Evolutionary conservation across 2,329 filamentous ascomycete genomes (phyloP), one percentile per base, ranked within the genome.

Genomic region (Helotiales sp.): DNA sequence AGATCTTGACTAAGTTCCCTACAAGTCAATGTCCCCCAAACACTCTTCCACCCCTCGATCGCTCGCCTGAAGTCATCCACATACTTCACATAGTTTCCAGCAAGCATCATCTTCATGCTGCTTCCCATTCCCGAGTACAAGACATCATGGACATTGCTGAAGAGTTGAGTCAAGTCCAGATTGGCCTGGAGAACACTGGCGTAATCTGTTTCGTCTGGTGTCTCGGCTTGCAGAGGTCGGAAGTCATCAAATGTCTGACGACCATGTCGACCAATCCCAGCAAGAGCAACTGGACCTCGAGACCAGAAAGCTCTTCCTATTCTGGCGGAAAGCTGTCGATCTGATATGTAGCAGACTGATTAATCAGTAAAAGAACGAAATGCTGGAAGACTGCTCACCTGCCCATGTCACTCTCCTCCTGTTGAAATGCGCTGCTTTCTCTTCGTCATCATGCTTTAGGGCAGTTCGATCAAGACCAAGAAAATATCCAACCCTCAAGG

Each of bases 241-340:
- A 89, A 90, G 65, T 89, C 86, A 56, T 85, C 82, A 29, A 84
- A 84, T 30, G 57, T 58, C 40, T 61, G 63, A 33, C 59, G 58
- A 5, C 63, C 63, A 42, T 62, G 59, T 34, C 62, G 49, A 6
- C 58, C 60, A 27, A 53, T 83, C 78, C 15, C 89, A 74, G 9
- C 83, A 81, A 1, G 85, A 86, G 59, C 88, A 79, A 86, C 86
- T 0, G 87, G 87, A 0, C 87, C 87, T 58, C 87, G 79, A 44
- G 85, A 88, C 87, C 87, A 90, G 67, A 90, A 90, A 0, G 86
- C 87, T 59, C 86, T 82, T 9, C 87, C 87, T 33, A 89, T 82
- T 2, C 87, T 79, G 40, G 89, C 88, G 9, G 85, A 89, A 12
- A 90, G 86, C 60, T 86, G 77, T 15, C 85, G 75, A 65, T 88